Percentiles rank a stretch among this genome's conserved stretches.
Evolutionary conservation across 148 eudicot genomes (phyloP).

Genomic region (Vaccinium darrowii): DNA sequence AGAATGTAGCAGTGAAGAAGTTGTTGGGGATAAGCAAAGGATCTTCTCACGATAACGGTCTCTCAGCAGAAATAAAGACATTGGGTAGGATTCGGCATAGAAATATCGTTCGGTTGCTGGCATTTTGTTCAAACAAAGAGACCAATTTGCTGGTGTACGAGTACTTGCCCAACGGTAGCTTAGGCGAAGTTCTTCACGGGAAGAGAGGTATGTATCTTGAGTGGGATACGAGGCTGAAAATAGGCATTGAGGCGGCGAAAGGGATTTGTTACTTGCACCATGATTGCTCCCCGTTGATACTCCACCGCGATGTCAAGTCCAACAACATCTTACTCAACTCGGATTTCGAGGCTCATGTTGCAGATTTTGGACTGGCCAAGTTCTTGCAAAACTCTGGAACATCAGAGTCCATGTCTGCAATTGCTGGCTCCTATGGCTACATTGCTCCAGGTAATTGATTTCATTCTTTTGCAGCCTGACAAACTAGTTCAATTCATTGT

Average conservation of each 20-base stretch:
- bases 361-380: constrained; percentile 75
- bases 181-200: constrained; percentile 60
- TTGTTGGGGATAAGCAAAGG: constrained; percentile 39
- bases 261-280: constrained; percentile 66
- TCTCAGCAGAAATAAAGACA: constrained; percentile 56
- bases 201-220: constrained; percentile 41
- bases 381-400: constrained; percentile 47
- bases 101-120: constrained; percentile 53
- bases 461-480: not conserved
- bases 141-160: constrained; percentile 56
- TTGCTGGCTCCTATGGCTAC: constrained; percentile 69
- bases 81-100: constrained; percentile 58
- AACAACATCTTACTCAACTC: constrained; percentile 55
- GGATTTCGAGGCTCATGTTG: constrained; percentile 69
- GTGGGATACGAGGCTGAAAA: constrained; percentile 55
- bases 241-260: constrained; percentile 59
- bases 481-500: not conserved
- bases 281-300: constrained; percentile 56
- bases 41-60: constrained; percentile 51
- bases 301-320: constrained; percentile 67
- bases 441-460: constrained; percentile 59
- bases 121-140: constrained; percentile 59
- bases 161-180: constrained; percentile 63
- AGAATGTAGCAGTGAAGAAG: constrained; percentile 55
- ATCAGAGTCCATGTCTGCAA: constrained; percentile 65